Conservation (phyloP, 2,329 filamentous ascomycete genomes). For the Beauveria bassiana region DNA sequence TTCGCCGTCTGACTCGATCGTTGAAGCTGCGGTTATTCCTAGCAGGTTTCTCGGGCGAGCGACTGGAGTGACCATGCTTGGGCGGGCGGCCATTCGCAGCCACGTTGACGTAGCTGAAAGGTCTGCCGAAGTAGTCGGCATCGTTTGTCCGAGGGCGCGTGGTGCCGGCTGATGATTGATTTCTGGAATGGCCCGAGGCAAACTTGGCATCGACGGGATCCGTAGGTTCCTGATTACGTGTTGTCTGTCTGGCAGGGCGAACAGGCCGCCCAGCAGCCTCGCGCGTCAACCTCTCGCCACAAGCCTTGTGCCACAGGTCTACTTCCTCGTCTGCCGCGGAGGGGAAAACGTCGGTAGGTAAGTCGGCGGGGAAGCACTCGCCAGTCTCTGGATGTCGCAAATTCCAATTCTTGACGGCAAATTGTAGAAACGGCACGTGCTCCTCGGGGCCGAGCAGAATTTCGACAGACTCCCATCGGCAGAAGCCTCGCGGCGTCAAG, state of each 20-base stretch:
- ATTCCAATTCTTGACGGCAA: constrained; percentile 68
- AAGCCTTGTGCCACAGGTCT: constrained; percentile 75
- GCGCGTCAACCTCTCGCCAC: constrained; percentile 60
- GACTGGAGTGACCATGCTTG: constrained; percentile 22
- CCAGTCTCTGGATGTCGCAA: constrained; percentile 69
- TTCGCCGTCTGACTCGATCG: constrained; percentile 36
- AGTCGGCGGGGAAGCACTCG: constrained; percentile 53
- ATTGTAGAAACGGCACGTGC: constrained; percentile 76
- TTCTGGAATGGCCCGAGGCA: constrained; percentile 28
- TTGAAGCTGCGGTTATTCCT: constrained; percentile 31
- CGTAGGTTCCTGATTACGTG: constrained; percentile 17
- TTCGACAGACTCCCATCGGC: constrained; percentile 90
- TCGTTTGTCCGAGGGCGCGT: constrained; percentile 23
- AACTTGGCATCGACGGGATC: constrained; percentile 30
- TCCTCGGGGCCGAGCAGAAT: constrained; percentile 80
- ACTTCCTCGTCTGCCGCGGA: constrained; percentile 68
- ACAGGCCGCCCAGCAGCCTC: constrained; percentile 41
- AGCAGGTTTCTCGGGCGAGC: constrained; percentile 25
- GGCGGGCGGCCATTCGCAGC: constrained; percentile 29
- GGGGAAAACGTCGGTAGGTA: constrained; percentile 61
- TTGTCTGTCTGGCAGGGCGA: constrained; percentile 14
- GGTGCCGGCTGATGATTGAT: constrained; percentile 19
- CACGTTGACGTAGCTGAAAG: constrained; percentile 33
- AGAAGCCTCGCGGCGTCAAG: constrained; percentile 75
- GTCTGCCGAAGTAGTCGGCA: constrained; percentile 25